Conservation (phyloP, 2,329 filamentous ascomycete species). For the Xylariaceae sp. region DNA sequence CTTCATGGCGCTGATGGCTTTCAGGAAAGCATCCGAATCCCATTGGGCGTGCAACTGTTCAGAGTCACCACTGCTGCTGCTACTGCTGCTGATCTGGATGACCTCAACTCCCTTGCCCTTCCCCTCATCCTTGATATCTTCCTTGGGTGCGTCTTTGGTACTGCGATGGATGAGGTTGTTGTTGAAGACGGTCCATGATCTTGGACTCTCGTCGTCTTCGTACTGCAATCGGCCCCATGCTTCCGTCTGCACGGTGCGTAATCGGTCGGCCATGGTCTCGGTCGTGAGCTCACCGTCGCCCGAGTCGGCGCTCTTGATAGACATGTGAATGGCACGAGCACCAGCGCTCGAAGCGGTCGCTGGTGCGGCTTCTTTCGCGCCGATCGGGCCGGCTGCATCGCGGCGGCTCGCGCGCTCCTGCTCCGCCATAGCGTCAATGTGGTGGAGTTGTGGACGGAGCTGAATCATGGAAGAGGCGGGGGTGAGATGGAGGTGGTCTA, state of each 20-base stretch:
- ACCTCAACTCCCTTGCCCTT: slow-evolving; percentile 21
- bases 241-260: slow-evolving; percentile 75
- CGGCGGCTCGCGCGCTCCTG: slow-evolving; percentile 50
- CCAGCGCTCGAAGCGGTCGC: slow-evolving; percentile 37
- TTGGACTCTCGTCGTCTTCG: slow-evolving; percentile 71
- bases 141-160: slow-evolving; percentile 9
- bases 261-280: slow-evolving; percentile 68
- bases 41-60: slow-evolving; percentile 27
- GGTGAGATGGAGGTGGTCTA: slow-evolving; percentile 81
- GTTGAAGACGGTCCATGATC: slow-evolving; percentile 71
- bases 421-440: slow-evolving; percentile 80
- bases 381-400: slow-evolving; percentile 31
- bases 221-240: slow-evolving; percentile 75
- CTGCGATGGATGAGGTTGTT: slow-evolving; percentile 59
- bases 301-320: slow-evolving; percentile 70
- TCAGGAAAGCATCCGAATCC: slow-evolving; percentile 31
- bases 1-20: slow-evolving; percentile 30
- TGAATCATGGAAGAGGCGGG: slow-evolving; percentile 78
- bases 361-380: slow-evolving; percentile 23
- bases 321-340: slow-evolving; percentile 77
- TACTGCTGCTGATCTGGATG: slow-evolving; percentile 12
- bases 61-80: slow-evolving; percentile 17
- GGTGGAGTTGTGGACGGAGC: slow-evolving; percentile 85
- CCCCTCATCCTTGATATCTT: slow-evolving; percentile 23
- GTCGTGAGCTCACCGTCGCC: slow-evolving; percentile 56